Evolutionary conservation across 106 monocot genomes (phyloP), one percentile per base, ranked within the genome.

Genomic region (Dioscorea zingiberensis): DNA sequence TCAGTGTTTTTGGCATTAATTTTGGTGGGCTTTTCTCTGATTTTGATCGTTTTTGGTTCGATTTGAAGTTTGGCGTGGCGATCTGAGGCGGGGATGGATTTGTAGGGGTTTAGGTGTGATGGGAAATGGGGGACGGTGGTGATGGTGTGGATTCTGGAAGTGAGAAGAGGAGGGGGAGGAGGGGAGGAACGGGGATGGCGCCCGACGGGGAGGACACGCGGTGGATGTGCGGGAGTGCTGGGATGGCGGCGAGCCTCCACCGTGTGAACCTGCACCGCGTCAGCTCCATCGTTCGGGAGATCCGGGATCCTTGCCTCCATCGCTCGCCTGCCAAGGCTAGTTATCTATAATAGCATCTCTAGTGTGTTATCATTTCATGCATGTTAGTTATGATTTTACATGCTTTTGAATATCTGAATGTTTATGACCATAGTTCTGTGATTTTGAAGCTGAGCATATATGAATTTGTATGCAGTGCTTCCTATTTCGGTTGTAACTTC

Each of bases 221-320:
- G 61, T 91, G 90, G 83, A 86, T 83, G 67, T 90, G 90, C 51
- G 85, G 89, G 24, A 60, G 82, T 32, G 77, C 65, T 7, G 77
- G 64, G 6, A 76, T 73, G 21, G 67, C 68, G 38, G 81, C 66
- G 66, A 83, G 80, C 64, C 71, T 91, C 48, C 78, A 91, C 63
- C 71, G 77, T 3, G 84, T 91, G 17, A 91, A 81, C 64, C 71
- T 91, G 62, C 78, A 91, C 59, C 71, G 77, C 3, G 84, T 91
- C 21, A 91, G 84, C 65, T 81, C 91, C 12, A 87, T 91, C 5
- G 87, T 87, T 15, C 66, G 75, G 29, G 86, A 86, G 69, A 84
- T 91, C 48, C 72, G 86, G 28, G 85, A 90, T 44, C 90, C 90
- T 13, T 91, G 90, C 57, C 78, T 80, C 63, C 74, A 83, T 55